Conservation (phyloP, 2,329 filamentous ascomycete genomes). For the Nigrospora oryzae region DNA sequence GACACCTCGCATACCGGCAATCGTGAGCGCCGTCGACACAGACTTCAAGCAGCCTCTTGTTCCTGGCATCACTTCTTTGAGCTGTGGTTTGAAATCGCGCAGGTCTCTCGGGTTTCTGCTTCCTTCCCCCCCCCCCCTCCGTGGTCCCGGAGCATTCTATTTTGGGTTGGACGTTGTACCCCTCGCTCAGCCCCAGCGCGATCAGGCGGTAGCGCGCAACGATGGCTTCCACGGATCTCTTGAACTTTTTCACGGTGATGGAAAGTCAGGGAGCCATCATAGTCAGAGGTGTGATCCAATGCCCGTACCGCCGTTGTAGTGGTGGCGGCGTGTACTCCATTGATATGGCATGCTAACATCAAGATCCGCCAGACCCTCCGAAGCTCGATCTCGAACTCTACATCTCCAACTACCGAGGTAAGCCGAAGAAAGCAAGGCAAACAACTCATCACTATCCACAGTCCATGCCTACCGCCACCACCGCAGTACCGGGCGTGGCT, state of each 20-base stretch:
- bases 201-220: background rate
- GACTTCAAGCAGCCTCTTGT: too few species aligned
- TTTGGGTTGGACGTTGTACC: too few species aligned
- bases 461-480: too few species aligned
- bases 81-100: too few species aligned
- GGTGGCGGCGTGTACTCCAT: background rate
- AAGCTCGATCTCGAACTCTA: conserved; percentile 91
- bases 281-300: conserved; percentile 32
- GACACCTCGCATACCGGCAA: too few species aligned
- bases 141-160: too few species aligned
- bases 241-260: conserved; percentile 35
- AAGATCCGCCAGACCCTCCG: conserved; percentile 52
- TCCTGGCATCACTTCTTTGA: too few species aligned
- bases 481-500: too few species aligned
- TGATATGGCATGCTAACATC: background rate
- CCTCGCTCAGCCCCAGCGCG: background rate
- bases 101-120: too few species aligned
- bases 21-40: too few species aligned
- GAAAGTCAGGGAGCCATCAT: conserved; percentile 35
- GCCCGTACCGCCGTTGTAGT: background rate
- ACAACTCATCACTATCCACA: too few species aligned
- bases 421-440: conserved; percentile 6
- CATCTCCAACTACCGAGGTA: conserved; percentile 81
- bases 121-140: too few species aligned
- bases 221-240: background rate